Conservation (phyloP, 1,284 basidiomycete species). For the Pseudozyma thailandica region DNA sequence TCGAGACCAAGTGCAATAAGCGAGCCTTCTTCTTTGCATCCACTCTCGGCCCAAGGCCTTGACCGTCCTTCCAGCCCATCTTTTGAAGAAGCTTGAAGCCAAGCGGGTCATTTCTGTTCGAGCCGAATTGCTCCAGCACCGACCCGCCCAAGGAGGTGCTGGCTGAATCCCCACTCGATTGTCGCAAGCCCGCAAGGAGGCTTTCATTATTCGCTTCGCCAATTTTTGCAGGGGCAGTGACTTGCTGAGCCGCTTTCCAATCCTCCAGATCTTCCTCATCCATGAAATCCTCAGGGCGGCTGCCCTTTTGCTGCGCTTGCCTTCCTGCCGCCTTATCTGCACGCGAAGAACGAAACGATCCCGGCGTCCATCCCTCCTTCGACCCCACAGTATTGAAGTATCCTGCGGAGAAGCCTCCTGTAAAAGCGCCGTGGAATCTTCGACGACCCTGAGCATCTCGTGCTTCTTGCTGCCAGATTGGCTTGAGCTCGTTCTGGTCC, state of each 20-base stretch:
- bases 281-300: constrained; percentile 90
- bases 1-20: constrained; percentile 19
- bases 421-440: constrained; percentile 95
- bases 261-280: constrained; percentile 96
- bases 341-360: constrained; percentile 77
- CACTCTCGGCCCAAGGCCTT: constrained; percentile 91
- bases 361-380: constrained; percentile 95
- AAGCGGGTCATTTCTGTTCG: constrained; percentile 5
- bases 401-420: constrained; percentile 95
- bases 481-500: constrained; percentile 91
- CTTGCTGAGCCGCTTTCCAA: constrained; percentile 76
- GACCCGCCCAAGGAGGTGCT: constrained; percentile 1
- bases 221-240: constrained; percentile 65
- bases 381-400: constrained; percentile 97
- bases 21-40: constrained; percentile 78
- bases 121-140: not conserved
- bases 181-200: not conserved
- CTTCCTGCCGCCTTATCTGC: constrained; percentile 19
- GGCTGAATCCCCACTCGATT: not conserved
- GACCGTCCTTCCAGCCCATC: constrained; percentile 93
- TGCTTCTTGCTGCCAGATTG: constrained; percentile 96
- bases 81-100: constrained; percentile 78
- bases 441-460: constrained; percentile 92
- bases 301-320: constrained; percentile 66
- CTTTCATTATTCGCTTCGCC: not conserved